Evolutionary conservation across 768 basidiomycete species (phyloP).

Genomic region (Kwoniella shandongensis): DNA sequence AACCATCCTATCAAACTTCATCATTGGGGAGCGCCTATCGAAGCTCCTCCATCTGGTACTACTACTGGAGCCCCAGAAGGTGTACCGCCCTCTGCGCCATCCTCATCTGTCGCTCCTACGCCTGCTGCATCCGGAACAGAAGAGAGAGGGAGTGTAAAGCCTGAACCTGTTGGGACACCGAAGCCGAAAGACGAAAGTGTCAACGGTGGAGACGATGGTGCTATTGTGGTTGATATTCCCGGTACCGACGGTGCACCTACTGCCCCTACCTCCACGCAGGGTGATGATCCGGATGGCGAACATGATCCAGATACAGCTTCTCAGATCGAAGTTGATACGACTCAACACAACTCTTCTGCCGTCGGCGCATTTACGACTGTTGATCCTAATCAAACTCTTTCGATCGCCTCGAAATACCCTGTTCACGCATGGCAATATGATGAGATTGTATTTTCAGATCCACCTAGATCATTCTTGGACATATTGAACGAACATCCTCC

Average conservation of each 20-base stretch:
- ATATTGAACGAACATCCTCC: conserved; percentile 79
- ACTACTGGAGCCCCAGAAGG: conserved; percentile 64
- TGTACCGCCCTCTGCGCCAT: background rate
- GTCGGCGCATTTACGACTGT: background rate
- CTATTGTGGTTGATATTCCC: no score
- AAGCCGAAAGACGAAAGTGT: background rate
- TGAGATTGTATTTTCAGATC: conserved; percentile 94
- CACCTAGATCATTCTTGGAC: conserved; percentile 79
- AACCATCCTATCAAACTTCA: conserved; percentile 93
- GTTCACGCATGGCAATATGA: conserved; percentile 99
- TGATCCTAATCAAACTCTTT: conserved; percentile 12
- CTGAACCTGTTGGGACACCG: background rate
- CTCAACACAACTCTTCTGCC: background rate
- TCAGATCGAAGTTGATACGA: conserved; percentile 3
- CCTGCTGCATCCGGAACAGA: conserved; percentile 6
- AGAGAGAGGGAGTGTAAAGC: background rate
- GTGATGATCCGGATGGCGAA: background rate
- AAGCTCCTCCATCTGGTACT: conserved; percentile 57
- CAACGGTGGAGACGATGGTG: background rate
- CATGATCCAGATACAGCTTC: background rate
- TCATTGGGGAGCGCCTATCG: conserved; percentile 50
- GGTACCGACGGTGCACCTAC: background rate
- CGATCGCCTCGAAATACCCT: conserved; percentile 36
- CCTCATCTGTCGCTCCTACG: conserved; percentile 4
- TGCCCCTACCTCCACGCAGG: background rate